Evolutionary conservation across 129 eudicot species (phyloP), one percentile per base, ranked within the genome.

Genomic region (Saussurea involucrata): DNA sequence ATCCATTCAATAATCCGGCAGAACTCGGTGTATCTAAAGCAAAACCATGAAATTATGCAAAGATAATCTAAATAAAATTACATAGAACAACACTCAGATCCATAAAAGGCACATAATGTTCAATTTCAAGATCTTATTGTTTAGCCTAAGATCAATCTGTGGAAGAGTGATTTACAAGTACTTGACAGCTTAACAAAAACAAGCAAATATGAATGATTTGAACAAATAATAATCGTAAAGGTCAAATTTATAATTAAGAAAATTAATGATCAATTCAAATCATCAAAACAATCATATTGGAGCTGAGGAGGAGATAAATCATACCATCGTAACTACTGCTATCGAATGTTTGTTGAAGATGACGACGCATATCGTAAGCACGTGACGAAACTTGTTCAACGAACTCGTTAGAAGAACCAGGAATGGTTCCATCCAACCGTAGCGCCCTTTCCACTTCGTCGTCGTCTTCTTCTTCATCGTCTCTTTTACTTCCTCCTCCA

Each of bases 321-420:
- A 18, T 87, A 94, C 98, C 96, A 67, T 94, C 98, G 32, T 94
- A 94, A 88, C 98, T 94, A 78, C 90, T 87, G 89, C 82, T 76
- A 68, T 91, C 97, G 37, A 91, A 85, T 2, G 89, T 72, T 81
- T 94, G 93, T n/a, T 91, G 96, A 34, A 94, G 98, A 81, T 89
- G 85, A 53, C 98, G 86, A 25, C 98, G 98, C 93, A 94, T 94
- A 64, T 89, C 97, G 74, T 94, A 94, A 32, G 98, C 98, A 80
- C 97, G 96, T 5, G 98, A 95, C 15, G 97, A 91, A 25, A 95
- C 98, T 63, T 91, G 90, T 72, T 88, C 81, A 24, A 95, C 92
- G 61, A 95, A 95, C 88, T 83, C 96, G 31, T 89, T 83, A 7
- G 98, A 91, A 76, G 86, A 89, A 28, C 92, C 93, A 6, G 97